Percentiles rank a stretch among this genome's conserved stretches.
phyloP scores from a whole-genome alignment of 2,329 filamentous ascomycete species.

The Xylaria sp. region DNA sequence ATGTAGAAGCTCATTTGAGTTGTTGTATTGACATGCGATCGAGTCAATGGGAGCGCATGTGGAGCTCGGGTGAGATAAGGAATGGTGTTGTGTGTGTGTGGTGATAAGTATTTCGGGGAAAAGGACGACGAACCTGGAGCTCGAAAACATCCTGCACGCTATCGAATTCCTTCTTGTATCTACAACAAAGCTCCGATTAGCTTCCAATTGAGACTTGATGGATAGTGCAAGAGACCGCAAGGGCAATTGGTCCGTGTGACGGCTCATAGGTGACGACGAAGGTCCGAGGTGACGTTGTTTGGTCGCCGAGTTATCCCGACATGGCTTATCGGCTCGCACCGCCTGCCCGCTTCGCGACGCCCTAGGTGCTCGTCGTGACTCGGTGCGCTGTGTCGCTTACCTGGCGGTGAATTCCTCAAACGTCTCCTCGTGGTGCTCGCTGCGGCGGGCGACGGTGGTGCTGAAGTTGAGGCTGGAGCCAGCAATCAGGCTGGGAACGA shows the following conservation, averaged over 20 bases:
- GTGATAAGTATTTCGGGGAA: conserved; percentile 16
- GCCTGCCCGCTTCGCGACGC: neutral
- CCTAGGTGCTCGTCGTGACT: neutral
- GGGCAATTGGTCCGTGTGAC: conserved; percentile 43
- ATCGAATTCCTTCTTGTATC: conserved; percentile 99
- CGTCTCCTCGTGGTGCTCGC: conserved; percentile 88
- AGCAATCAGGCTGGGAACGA: conserved; percentile 62
- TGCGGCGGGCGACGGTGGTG: conserved; percentile 67
- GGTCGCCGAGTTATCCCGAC: conserved; percentile 26
- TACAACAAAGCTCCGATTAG: conserved; percentile 59
- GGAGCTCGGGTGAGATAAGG: conserved; percentile 12
- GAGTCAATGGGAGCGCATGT: conserved; percentile 20
- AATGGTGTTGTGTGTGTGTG: neutral
- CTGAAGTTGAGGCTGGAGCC: conserved; percentile 68
- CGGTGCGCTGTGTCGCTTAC: conserved; percentile 66
- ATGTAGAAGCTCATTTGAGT: neutral
- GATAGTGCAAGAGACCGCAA: conserved; percentile 4
- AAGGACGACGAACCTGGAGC: conserved; percentile 79
- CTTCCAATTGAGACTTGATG: conserved; percentile 46
- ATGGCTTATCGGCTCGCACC: neutral
- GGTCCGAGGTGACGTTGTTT: conserved; percentile 11
- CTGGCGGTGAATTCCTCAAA: conserved; percentile 99
- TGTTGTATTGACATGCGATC: conserved; percentile 18
- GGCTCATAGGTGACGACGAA: conserved; percentile 27
- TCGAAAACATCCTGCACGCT: conserved; percentile 98